phyloP scores from a whole-genome alignment of 306 rosid genomes.

The Prinsepia uniflora region DNA sequence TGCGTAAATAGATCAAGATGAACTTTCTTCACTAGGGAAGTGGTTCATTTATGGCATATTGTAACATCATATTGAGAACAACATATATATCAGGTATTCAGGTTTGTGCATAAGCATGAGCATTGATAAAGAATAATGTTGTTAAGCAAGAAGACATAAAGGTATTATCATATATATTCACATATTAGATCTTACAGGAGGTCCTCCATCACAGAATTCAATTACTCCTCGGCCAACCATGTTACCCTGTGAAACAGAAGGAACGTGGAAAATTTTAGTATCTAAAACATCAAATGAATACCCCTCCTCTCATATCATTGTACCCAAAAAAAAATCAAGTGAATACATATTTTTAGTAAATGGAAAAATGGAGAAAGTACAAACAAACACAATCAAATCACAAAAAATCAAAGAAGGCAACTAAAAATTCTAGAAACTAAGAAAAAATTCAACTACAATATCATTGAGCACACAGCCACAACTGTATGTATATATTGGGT shows the following conservation, averaged over 20 bases:
- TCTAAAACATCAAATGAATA: not conserved
- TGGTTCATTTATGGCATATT: not conserved
- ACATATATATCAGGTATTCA: not conserved
- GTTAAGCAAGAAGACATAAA: not conserved
- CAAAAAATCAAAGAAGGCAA: not conserved
- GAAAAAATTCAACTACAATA: not conserved
- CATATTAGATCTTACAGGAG: conserved; percentile 59
- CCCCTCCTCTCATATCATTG: too few relatives aligned
- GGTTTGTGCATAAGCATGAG: not conserved
- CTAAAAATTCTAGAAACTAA: not conserved
- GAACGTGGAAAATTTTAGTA: not conserved
- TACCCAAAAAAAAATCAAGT: not conserved
- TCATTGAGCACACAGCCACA: not conserved
- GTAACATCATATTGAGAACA: not conserved
- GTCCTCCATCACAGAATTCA: conserved; percentile 79
- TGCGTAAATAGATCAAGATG: not conserved
- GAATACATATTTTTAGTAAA: not conserved
- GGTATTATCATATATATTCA: conserved; percentile 14
- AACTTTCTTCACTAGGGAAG: not conserved
- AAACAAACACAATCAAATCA: not conserved
- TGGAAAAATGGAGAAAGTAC: not conserved
- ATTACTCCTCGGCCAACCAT: conserved; percentile 73
- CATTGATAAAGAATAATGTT: not conserved
- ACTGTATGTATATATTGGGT: not conserved
- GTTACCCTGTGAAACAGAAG: conserved; percentile 52